Base-by-base conservation (phyloP, 2,329 filamentous ascomycete genomes). In the Trichoderma simmonsii region DNA sequence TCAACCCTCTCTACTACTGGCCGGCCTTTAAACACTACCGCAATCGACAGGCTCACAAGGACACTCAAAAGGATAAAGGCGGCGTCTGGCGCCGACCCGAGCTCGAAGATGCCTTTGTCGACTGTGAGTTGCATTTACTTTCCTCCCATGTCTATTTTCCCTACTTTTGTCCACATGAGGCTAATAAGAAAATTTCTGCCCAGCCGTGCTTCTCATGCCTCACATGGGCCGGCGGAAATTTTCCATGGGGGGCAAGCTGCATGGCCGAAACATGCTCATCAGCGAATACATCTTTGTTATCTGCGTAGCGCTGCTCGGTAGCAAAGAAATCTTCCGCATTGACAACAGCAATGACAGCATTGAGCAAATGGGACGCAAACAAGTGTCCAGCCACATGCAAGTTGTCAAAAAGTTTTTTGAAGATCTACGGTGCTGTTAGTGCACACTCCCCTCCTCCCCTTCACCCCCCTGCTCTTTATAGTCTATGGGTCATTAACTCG, bases 301-400 rank as follows among this genome's bases (percentile, higher is more conserved):
- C 69, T 83, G 81, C 59, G 76, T 83, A 67, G 80, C 79, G 4
- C 39, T 83, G 9, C 78, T 83, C 3, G 81, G 81, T 11, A 82
- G 81, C 79, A 83, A 83, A 72, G 81, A 83, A 75, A 83, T 83
- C 73, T 83, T 83, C 72, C 79, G 81, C 65, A 83, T 83, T 76
- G 81, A 83, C 73, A 83, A 83, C 73, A 82, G 81, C 77, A 83
- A 82, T 71, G 81, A 83, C 69, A 83, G 81, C 74, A 82, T 83
- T 64, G 81, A 83, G 75, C 81, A 85, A 71, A 85, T 86, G 78
- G 83, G 85, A 73, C 84, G 89, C 71, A 92, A 92, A 79, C 89
- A 91, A 76, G 89, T 92, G 6, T 92, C 90, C 3, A 92, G 89
- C 77, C 90, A 92, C 77, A 92, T 92, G 77, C 90, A 92, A 78